Conservation (phyloP, 495 filamentous ascomycete species). For the Xylaria acuta region DNA sequence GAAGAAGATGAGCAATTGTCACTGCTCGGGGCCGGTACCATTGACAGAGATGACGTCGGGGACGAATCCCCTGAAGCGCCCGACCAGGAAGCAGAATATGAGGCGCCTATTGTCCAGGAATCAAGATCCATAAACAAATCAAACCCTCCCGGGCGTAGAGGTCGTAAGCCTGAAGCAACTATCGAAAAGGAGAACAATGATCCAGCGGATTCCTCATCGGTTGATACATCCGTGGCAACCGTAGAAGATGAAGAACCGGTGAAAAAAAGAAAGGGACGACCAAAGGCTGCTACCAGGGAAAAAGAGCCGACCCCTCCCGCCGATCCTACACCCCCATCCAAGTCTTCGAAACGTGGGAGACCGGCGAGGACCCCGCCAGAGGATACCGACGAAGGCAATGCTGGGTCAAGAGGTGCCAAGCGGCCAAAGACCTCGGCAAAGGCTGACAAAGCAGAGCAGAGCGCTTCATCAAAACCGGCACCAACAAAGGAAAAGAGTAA, state of each 20-base stretch:
- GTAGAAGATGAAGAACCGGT: slow-evolving; percentile 35
- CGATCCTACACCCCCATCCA: slow-evolving; percentile 28
- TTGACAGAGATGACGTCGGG: slow-evolving; percentile 35
- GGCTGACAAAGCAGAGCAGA: slow-evolving; percentile 25
- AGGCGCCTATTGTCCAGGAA: slow-evolving; percentile 21
- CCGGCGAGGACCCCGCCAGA: slow-evolving; percentile 29
- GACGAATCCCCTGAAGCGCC: slow-evolving; percentile 28
- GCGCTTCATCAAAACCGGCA: slow-evolving; percentile 29
- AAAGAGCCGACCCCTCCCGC: slow-evolving; percentile 29
- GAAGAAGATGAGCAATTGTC: slow-evolving; percentile 40
- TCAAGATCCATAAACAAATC: slow-evolving; percentile 28
- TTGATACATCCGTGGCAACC: slow-evolving; percentile 29
- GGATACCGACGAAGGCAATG: slow-evolving; percentile 30
- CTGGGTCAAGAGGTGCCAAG: slow-evolving; percentile 36
- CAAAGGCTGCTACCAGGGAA: slow-evolving; percentile 32
- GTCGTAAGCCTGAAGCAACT: slow-evolving; percentile 39
- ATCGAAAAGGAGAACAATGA: slow-evolving; percentile 29
- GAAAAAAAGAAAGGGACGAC: slow-evolving; percentile 42
- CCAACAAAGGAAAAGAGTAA: slow-evolving; percentile 38
- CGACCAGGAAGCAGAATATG: slow-evolving; percentile 40
- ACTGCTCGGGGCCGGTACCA: slow-evolving; percentile 42
- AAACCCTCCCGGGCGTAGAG: slow-evolving; percentile 36
- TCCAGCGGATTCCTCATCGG: slow-evolving; percentile 30
- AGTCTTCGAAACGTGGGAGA: slow-evolving; percentile 37
- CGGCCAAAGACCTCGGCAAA: slow-evolving; percentile 32